A percentile compares a stretch with the other conserved stretches of the same genome.
Conservation (phyloP, 2,329 filamentous ascomycete species). For the Aspergillus texensis region DNA sequence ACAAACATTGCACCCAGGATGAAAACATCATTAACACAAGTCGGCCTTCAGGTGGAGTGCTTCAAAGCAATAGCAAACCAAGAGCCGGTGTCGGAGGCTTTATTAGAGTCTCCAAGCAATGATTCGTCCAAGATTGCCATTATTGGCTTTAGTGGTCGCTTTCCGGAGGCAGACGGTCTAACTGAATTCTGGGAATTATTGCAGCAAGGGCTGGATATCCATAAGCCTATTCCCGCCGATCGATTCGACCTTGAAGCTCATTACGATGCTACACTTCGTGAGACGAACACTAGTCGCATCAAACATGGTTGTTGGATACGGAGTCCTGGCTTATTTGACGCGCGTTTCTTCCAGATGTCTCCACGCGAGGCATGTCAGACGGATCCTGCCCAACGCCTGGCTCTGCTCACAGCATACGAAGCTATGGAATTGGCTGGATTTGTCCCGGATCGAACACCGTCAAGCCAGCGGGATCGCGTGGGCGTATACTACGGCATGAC, state of each 20-base stretch:
- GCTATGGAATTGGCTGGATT: constrained; percentile 81
- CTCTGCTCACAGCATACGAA: constrained; percentile 76
- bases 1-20: not conserved
- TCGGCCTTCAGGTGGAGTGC: not conserved
- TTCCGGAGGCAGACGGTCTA: constrained; percentile 4
- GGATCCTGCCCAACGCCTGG: constrained; percentile 78
- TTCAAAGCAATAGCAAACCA: not conserved
- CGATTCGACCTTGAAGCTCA: constrained; percentile 75
- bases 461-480: constrained; percentile 65
- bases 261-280: constrained; percentile 70
- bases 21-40: not conserved
- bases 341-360: constrained; percentile 87
- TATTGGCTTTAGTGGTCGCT: constrained; percentile 10
- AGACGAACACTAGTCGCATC: constrained; percentile 74
- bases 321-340: constrained; percentile 75
- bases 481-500: constrained; percentile 77
- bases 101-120: not conserved
- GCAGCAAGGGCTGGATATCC: constrained; percentile 6
- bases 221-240: constrained; percentile 4
- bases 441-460: constrained; percentile 70
- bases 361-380: constrained; percentile 78
- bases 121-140: constrained; percentile 8
- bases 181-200: constrained; percentile 9
- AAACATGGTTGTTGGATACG: constrained; percentile 76
- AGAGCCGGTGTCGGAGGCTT: not conserved